Base-by-base conservation (phyloP, 2,329 filamentous ascomycete species). In the Chrysosporium keratinophilum region DNA sequence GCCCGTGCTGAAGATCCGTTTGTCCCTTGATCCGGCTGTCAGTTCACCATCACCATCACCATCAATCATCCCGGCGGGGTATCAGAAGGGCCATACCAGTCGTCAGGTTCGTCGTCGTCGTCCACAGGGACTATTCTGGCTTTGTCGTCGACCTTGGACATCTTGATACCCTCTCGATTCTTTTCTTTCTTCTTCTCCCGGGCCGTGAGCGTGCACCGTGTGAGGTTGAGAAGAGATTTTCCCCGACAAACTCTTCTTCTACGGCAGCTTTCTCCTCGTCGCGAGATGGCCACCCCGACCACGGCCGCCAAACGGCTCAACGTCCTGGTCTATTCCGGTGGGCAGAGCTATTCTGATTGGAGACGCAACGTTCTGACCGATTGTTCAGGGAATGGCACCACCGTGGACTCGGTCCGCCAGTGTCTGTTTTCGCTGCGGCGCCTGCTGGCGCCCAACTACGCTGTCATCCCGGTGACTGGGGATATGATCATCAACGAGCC, bases 1-100 rank as follows among this genome's bases (percentile, higher is more conserved):
- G 55, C 91, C 93, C 2, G 91, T 97, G 75, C 88, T 95, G 75
- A 88, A 95, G 70, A 97, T 97, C 67, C 93, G 80, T 79, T 95
- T 91, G 75, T 97, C 90, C 91, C 91, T 97, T 67, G 56, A 62
- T 40, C 17, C 10, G 54, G 57, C 61, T 57, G 61, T 61, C 62
- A 63, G 56, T 37, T 19, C 49, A 51, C n/a, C 40, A 17, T 31
- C 14, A 14, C 23, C 15, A 9, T 17, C 34, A n/a, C 12, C 44
- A 35, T 14, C 40, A 6, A 17, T 41, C 37, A 20, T 39, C 44
- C 28, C 23, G 23, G 19, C 47, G 45, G 48, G 34, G 20, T 40
- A 46, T 54, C 39, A 48, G 14, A 55, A 55, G 41, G 52, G 59
- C 64, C 80, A 71, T 75, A 97, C 93, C 91, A 97, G 56, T 95